phyloP scores from a whole-genome alignment of 805 yeast species.

The Saccharomycopsis sp. region DNA sequence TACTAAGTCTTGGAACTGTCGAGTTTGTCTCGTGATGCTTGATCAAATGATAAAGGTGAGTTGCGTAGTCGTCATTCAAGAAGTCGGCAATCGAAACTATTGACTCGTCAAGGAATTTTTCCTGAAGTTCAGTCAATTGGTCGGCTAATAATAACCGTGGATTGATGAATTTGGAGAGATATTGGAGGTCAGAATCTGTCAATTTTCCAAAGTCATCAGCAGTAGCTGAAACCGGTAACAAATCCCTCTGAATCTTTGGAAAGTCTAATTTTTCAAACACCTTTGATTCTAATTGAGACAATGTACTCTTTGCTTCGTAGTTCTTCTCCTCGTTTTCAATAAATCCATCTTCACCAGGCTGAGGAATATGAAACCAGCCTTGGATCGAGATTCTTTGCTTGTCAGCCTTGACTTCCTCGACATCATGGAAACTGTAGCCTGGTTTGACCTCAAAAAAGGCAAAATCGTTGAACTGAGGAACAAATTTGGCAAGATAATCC shows the following conservation, averaged over 20 bases:
- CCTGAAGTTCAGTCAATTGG: constrained; percentile 38
- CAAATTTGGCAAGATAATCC: constrained; percentile 60
- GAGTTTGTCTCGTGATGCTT: constrained; percentile 56
- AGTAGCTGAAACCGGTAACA: constrained; percentile 34
- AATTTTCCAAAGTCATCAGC: constrained; percentile 27
- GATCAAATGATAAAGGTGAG: constrained; percentile 38
- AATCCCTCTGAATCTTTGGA: constrained; percentile 56
- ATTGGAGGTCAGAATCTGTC: constrained; percentile 38
- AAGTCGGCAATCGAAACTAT: constrained; percentile 61
- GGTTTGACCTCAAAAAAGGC: constrained; percentile 96
- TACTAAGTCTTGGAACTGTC: constrained; percentile 48
- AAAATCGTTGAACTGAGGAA: constrained; percentile 93
- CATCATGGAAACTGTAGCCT: constrained; percentile 95
- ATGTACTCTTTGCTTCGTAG: constrained; percentile 66
- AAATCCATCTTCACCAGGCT: constrained; percentile 81
- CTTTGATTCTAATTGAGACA: constrained; percentile 72
- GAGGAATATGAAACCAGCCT: constrained; percentile 99
- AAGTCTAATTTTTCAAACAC: constrained; percentile 74
- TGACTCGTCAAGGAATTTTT: constrained; percentile 59
- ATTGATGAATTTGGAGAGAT: constrained; percentile 50
- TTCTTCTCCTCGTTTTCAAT: constrained; percentile 76
- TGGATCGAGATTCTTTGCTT: constrained; percentile 88
- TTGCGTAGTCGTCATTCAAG: constrained; percentile 50
- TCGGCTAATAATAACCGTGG: constrained; percentile 39
- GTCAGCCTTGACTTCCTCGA: constrained; percentile 91